These are phyloP conservation scores for Stenocarpella maydis DNA, from an alignment of 2,329 filamentous ascomycete genomes.

Conservation along the genomic window DNA sequence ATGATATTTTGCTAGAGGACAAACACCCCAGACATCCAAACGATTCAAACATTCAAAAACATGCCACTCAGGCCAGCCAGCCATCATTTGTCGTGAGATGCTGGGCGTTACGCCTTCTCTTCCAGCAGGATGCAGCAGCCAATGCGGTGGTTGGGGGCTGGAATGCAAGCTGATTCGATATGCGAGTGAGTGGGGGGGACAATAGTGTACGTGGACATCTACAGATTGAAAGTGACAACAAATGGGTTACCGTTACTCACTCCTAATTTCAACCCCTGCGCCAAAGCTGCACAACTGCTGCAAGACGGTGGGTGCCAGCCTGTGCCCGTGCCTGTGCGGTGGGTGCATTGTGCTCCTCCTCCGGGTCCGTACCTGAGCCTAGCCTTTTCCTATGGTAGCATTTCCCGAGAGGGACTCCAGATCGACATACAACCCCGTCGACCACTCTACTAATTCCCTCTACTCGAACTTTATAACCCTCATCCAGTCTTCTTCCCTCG, in stretches of 20 bases:
- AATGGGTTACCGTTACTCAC: slow-evolving; percentile 9
- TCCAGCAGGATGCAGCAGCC: not conserved
- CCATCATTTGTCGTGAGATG: slow-evolving; percentile 16
- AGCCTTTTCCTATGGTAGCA: too few relatives aligned
- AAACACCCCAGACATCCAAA: too few relatives aligned
- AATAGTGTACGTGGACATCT: not conserved
- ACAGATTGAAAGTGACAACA: not conserved
- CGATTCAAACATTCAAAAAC: slow-evolving; percentile 2
- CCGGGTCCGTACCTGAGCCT: not conserved
- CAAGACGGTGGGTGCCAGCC: not conserved
- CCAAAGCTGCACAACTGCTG: not conserved
- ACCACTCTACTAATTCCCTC: not conserved
- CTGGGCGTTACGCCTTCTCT: slow-evolving; percentile 12
- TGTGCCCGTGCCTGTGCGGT: not conserved
- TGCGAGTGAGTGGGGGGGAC: slow-evolving; percentile 13
- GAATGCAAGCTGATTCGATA: slow-evolving; percentile 18
- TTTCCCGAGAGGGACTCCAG: too few relatives aligned
- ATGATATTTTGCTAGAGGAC: not conserved
- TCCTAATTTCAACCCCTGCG: slow-evolving; percentile 19
- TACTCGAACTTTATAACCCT: not conserved
- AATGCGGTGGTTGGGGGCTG: slow-evolving; percentile 8
- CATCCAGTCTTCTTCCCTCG: not conserved
- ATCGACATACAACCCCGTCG: not conserved
- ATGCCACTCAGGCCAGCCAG: slow-evolving; percentile 18
- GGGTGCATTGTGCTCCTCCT: not conserved